Percentiles rank a stretch among this genome's conserved stretches.
phyloP scores from a whole-genome alignment of 805 yeast species.

The Starmerella geochares region DNA sequence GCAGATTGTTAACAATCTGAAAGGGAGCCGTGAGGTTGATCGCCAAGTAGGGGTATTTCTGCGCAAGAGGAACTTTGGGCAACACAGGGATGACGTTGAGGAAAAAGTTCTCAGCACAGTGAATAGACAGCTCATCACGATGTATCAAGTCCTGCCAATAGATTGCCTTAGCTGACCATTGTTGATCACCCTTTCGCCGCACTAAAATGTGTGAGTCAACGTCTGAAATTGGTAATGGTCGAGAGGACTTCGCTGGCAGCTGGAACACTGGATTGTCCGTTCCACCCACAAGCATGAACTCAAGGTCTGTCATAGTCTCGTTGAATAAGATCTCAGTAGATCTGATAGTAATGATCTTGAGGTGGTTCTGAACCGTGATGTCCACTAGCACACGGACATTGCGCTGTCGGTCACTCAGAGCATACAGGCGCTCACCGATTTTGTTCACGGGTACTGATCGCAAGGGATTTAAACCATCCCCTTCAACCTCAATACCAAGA shows the following conservation, averaged over 20 bases:
- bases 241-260: constrained; percentile 46
- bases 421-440: constrained; percentile 74
- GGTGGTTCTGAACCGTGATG: constrained; percentile 57
- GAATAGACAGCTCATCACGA: constrained; percentile 40
- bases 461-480: constrained; percentile 46
- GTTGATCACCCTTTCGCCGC: constrained; percentile 51
- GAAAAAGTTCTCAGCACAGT: constrained; percentile 39
- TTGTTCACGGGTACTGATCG: constrained; percentile 55
- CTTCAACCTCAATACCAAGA: constrained; percentile 48
- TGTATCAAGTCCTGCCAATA: constrained; percentile 54
- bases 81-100: constrained; percentile 23
- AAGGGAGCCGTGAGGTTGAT: constrained; percentile 74
- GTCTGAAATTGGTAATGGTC: constrained; percentile 63
- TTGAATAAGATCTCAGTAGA: constrained; percentile 67
- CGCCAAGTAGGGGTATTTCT: constrained; percentile 74
- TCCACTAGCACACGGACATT: constrained; percentile 60
- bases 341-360: constrained; percentile 65
- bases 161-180: constrained; percentile 57
- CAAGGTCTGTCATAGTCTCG: constrained; percentile 51
- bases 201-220: constrained; percentile 50
- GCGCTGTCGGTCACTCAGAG: constrained; percentile 35
- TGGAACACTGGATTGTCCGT: constrained; percentile 31
- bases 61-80: constrained; percentile 56
- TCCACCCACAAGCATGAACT: constrained; percentile 26
- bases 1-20: constrained; percentile 72